Evolutionary conservation across 345 rosid species (phyloP).

Genomic region (Eucalyptus fibrosa): DNA sequence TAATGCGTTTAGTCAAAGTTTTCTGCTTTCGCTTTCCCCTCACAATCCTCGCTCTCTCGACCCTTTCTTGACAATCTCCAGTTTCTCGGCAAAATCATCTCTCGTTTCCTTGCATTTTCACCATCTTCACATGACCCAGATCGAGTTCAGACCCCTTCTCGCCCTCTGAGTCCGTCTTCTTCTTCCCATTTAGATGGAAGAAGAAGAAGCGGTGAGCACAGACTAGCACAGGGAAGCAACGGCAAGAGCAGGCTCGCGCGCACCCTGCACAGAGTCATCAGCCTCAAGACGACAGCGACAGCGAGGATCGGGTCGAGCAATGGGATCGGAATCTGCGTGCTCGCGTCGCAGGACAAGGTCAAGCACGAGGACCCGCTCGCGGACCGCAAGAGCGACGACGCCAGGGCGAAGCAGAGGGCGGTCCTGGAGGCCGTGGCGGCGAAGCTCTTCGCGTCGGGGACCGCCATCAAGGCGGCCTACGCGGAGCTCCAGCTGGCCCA

Average conservation of each 20-base stretch:
- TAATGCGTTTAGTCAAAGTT: slow-evolving; percentile 16
- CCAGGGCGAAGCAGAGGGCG: slow-evolving; percentile 11
- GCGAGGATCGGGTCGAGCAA: background rate
- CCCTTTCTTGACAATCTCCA: background rate
- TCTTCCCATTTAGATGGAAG: background rate
- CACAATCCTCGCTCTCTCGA: background rate
- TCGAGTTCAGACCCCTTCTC: background rate
- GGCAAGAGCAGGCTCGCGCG: slow-evolving; percentile 43
- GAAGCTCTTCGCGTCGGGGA: slow-evolving; percentile 64
- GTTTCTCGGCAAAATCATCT: background rate
- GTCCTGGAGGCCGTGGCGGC: slow-evolving; percentile 64
- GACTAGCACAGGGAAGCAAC: slow-evolving; percentile 24
- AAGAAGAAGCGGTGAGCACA: background rate
- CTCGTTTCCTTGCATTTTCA: background rate
- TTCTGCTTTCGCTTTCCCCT: slow-evolving; percentile 1
- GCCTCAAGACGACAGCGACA: slow-evolving; percentile 37
- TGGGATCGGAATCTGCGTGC: slow-evolving; percentile 67
- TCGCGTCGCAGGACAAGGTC: slow-evolving; percentile 35
- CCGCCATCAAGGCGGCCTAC: slow-evolving; percentile 84
- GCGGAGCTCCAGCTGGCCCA: slow-evolving; percentile 95
- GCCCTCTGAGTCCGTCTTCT: background rate
- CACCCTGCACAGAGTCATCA: slow-evolving; percentile 63
- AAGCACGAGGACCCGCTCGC: background rate
- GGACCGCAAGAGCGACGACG: background rate
- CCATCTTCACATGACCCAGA: background rate